These are phyloP conservation scores for Anthoceros angustus DNA, from an alignment of 225 moss, liverwort and hornwort species.

Conservation along the genomic window DNA sequence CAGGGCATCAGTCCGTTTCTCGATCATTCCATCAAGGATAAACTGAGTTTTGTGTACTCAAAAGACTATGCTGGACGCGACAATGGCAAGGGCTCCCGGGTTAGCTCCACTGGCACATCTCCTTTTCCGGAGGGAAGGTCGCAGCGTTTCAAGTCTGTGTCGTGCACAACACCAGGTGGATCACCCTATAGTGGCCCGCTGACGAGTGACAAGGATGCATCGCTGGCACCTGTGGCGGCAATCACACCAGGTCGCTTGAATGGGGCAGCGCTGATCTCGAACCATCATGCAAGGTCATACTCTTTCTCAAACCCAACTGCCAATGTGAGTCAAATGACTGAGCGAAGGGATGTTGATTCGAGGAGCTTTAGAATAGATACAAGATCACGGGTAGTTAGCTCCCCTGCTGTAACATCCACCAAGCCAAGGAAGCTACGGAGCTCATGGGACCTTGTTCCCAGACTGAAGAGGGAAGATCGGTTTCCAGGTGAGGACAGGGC, in stretches of 20 bases:
- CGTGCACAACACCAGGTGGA: slow-evolving; percentile 6
- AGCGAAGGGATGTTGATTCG: slow-evolving; percentile 35
- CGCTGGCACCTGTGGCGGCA: slow-evolving; percentile 1
- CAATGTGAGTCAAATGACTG: slow-evolving; percentile 35
- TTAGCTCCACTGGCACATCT: slow-evolving; percentile 21
- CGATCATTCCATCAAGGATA: slow-evolving; percentile 59
- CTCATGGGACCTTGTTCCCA: slow-evolving; percentile 31
- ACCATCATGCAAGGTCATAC: slow-evolving; percentile 47
- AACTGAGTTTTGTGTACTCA: slow-evolving; percentile 60
- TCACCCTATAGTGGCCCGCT: slow-evolving; percentile 7
- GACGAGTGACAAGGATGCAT: slow-evolving; percentile 4
- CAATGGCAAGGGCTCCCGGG: slow-evolving; percentile 18
- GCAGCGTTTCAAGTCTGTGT: slow-evolving; percentile 7
- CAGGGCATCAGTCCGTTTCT: slow-evolving; percentile 83
- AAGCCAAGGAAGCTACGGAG: slow-evolving; percentile 19
- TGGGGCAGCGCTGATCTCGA: slow-evolving; percentile 41
- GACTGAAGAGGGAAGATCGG: slow-evolving; percentile 23
- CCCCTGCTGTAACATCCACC: slow-evolving; percentile 14
- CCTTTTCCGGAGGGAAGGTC: slow-evolving; percentile 21
- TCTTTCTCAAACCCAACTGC: slow-evolving; percentile 55
- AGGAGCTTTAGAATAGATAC: slow-evolving; percentile 63
- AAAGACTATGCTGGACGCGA: slow-evolving; percentile 42
- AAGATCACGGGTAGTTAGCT: slow-evolving; percentile 19
- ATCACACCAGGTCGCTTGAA: slow-evolving; percentile 15
- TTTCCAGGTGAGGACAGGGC: slow-evolving; percentile 30